These are phyloP conservation scores for Hygrophorus pudorinus DNA, from an alignment of 768 basidiomycete species.

Conservation along the genomic window DNA sequence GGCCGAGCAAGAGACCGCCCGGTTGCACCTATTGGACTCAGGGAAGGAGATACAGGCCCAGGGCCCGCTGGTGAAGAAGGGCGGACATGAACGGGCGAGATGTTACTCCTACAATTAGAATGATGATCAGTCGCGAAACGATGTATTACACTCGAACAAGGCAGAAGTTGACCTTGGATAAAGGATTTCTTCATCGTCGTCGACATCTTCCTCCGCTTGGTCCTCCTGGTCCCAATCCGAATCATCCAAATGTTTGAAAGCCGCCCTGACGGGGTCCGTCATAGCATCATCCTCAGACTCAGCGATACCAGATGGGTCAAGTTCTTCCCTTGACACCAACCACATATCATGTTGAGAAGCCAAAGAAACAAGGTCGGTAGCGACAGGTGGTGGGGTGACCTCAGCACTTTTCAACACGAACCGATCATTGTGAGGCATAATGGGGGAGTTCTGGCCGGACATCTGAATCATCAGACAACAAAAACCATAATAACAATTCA, in stretches of 20 bases:
- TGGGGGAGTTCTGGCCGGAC: constrained; percentile 28
- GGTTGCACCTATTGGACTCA: constrained; percentile 20
- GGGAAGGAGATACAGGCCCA: constrained; percentile 25
- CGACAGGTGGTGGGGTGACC: constrained; percentile 11
- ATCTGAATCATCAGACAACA: neutral
- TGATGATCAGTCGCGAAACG: no score
- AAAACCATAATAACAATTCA: constrained; percentile 2
- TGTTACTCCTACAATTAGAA: neutral
- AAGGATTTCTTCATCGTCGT: constrained; percentile 72
- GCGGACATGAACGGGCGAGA: constrained; percentile 10
- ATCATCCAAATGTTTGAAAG: constrained; percentile 75
- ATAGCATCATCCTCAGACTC: constrained; percentile 47
- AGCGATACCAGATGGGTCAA: constrained; percentile 9
- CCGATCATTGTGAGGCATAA: constrained; percentile 24
- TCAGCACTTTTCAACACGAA: constrained; percentile 23
- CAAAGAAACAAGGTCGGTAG: constrained; percentile 2
- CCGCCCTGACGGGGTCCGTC: constrained; percentile 37
- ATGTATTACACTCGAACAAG: no score
- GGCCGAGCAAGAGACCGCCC: constrained; percentile 23
- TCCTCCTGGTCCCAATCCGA: constrained; percentile 46
- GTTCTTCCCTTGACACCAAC: constrained; percentile 16
- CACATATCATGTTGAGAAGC: constrained; percentile 15
- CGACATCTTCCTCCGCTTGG: constrained; percentile 34
- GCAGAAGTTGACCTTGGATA: constrained; percentile 45
- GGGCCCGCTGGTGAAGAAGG: constrained; percentile 23